phyloP scores from a whole-genome alignment of 2,329 filamentous ascomycete species.

The Mycosphaerella sp. region DNA sequence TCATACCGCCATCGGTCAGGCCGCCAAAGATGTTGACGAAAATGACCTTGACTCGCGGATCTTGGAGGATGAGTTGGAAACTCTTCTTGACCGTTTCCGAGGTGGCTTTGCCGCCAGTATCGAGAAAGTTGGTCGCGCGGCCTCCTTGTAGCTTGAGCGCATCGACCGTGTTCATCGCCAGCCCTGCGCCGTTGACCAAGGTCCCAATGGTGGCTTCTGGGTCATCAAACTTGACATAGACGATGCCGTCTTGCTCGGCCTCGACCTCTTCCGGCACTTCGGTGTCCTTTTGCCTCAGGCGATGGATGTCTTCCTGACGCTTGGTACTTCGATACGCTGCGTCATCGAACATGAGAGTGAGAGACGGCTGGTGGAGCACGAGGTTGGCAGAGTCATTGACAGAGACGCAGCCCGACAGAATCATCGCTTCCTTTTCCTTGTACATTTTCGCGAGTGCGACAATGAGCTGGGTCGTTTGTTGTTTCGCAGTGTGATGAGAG shows the following conservation, averaged over 20 bases:
- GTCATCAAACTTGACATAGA: slow-evolving; percentile 61
- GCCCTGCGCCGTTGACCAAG: slow-evolving; percentile 79
- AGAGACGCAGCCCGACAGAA: slow-evolving; percentile 49
- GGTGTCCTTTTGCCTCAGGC: slow-evolving; percentile 46
- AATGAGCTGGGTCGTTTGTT: slow-evolving; percentile 44
- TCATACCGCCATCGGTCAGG: slow-evolving; percentile 71
- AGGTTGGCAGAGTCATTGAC: slow-evolving; percentile 34
- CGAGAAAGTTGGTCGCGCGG: slow-evolving; percentile 73
- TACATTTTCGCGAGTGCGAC: slow-evolving; percentile 53
- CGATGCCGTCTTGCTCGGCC: slow-evolving; percentile 65
- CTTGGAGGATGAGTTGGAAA: slow-evolving; percentile 66
- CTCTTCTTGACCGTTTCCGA: slow-evolving; percentile 69
- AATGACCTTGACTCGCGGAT: slow-evolving; percentile 64
- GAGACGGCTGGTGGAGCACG: slow-evolving; percentile 46
- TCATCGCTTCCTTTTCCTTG: slow-evolving; percentile 58
- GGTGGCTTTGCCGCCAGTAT: slow-evolving; percentile 85
- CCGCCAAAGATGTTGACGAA: slow-evolving; percentile 68
- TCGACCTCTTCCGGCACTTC: slow-evolving; percentile 54
- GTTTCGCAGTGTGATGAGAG: slow-evolving; percentile 39
- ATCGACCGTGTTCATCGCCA: slow-evolving; percentile 89
- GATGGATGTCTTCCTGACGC: slow-evolving; percentile 57
- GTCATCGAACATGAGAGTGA: slow-evolving; percentile 62
- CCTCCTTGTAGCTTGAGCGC: slow-evolving; percentile 63
- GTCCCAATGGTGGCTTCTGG: slow-evolving; percentile 64
- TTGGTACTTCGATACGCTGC: slow-evolving; percentile 57